Conservation (phyloP, 805 yeast species). For the Lipomyces spencermartinsiae region DNA sequence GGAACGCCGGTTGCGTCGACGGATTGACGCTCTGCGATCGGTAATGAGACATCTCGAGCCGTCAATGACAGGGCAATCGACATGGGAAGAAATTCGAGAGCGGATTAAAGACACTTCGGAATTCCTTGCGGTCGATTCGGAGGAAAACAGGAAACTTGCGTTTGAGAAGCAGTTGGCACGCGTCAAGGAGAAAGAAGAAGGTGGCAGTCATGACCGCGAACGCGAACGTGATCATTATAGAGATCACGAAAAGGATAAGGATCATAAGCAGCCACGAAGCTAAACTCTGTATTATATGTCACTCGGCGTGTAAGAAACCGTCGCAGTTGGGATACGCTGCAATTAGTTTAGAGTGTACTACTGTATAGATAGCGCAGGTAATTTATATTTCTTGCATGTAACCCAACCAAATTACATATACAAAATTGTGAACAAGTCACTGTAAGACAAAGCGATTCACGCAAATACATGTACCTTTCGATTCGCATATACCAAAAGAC, state of each 20-base stretch:
- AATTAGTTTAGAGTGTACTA: background rate
- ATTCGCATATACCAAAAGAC: background rate
- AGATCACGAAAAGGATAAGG: slow-evolving; percentile 16
- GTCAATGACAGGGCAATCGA: slow-evolving; percentile 42
- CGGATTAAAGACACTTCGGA: slow-evolving; percentile 46
- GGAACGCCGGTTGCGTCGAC: slow-evolving; percentile 43
- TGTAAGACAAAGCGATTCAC: background rate
- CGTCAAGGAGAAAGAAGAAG: slow-evolving; percentile 39
- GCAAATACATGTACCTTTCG: background rate
- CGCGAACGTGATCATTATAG: slow-evolving; percentile 23
- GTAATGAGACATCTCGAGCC: slow-evolving; percentile 45
- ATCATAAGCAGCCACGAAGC: slow-evolving; percentile 12
- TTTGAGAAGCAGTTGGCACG: slow-evolving; percentile 48
- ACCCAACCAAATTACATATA: background rate
- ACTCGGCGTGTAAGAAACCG: too few relatives aligned
- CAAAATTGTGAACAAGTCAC: background rate
- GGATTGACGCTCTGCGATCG: slow-evolving; percentile 45
- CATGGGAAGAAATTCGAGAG: slow-evolving; percentile 50
- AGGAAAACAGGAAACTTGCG: slow-evolving; percentile 42
- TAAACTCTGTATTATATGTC: background rate
- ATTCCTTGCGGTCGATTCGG: slow-evolving; percentile 48
- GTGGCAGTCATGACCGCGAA: slow-evolving; percentile 27
- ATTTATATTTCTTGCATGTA: background rate
- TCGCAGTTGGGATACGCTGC: background rate
- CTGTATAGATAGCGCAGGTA: background rate